Evolutionary conservation across 2,329 filamentous ascomycete species (phyloP).

Genomic region (Thelonectria olida): DNA sequence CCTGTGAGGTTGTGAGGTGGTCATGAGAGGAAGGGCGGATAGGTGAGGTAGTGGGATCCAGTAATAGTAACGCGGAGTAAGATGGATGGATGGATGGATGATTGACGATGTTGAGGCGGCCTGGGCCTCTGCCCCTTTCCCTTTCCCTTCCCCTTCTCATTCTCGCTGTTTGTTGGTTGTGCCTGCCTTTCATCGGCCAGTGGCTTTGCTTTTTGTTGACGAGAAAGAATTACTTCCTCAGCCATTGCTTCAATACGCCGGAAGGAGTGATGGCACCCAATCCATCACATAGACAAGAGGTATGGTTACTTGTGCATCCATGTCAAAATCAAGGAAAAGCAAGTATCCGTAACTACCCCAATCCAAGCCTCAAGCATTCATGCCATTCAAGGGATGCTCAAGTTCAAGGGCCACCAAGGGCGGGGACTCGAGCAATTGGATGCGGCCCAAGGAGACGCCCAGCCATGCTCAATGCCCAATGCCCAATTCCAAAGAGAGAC

Average conservation of each 20-base stretch:
- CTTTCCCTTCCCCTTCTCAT: not conserved
- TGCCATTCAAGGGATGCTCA: not conserved
- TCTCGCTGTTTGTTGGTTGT: not conserved
- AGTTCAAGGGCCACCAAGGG: not conserved
- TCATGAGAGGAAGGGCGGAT: not conserved
- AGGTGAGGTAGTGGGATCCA: not conserved
- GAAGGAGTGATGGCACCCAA: not conserved
- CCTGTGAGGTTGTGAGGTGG: not conserved
- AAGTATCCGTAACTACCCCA: not conserved
- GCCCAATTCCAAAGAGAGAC: too few species aligned
- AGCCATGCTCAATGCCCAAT: slow-evolving; percentile 14
- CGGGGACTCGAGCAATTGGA: not conserved
- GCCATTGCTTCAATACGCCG: too few species aligned
- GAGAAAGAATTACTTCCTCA: too few species aligned
- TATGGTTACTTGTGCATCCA: not conserved
- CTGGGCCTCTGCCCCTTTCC: not conserved
- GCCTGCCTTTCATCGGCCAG: not conserved
- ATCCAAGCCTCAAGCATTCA: not conserved
- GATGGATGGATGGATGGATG: not conserved
- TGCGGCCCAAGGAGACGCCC: slow-evolving; percentile 11
- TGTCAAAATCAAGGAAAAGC: not conserved
- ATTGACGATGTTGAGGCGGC: not conserved
- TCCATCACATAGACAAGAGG: not conserved
- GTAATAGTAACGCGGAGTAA: slow-evolving; percentile 6
- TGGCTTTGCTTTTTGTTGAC: not conserved